Base-by-base conservation (phyloP, 768 basidiomycete genomes). In the Xerocomellus dryophilus region DNA sequence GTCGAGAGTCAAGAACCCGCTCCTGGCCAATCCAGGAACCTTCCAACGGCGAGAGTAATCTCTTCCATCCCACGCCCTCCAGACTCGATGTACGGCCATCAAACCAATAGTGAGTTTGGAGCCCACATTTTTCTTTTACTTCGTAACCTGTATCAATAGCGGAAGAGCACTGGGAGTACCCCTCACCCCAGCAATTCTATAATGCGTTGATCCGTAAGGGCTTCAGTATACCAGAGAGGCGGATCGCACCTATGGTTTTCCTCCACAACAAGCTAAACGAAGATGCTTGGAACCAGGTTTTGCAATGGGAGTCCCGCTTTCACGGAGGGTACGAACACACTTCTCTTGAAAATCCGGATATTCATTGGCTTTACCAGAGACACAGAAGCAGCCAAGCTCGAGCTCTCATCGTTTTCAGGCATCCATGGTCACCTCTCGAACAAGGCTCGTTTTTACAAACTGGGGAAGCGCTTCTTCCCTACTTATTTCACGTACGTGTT, bases 371-470 rank as follows among this genome's bases (percentile, higher is more conserved):
- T 23, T 1, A 14, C n/a, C 32, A 59, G 57, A 18, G 46, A 53
- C 5, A 10, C 45, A 2, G 57, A 59, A 34, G 57, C 47, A 3
- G 21, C 38, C 18, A 45, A 53, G 12, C 50, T 58, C 2, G 57
- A 58, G 27, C 57, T 58, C 7, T 21, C 41, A 8, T 59, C 57
- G 5, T 59, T 59, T n/a, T 40, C 57, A 12, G 56, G 57, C 14
- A 59, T 59, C 14, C 57, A 53, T 20, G 57, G 57, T 10, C 56
- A 59, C 41, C 45, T 43, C 39, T 59, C 51, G 27, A 59, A 60
- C 47, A 59, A 59, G 43, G 51, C 50, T 32, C 58, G 51, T 15
- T 42, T 54, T 42, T 46, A 50, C 35, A 41, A 36, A 17, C 7
- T 59, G 2, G 47, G 38, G 21, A 48, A 32, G 34, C 7, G 18